Conservation (phyloP, 2,329 filamentous ascomycete species). For the Zasmidium citrigriseum region DNA sequence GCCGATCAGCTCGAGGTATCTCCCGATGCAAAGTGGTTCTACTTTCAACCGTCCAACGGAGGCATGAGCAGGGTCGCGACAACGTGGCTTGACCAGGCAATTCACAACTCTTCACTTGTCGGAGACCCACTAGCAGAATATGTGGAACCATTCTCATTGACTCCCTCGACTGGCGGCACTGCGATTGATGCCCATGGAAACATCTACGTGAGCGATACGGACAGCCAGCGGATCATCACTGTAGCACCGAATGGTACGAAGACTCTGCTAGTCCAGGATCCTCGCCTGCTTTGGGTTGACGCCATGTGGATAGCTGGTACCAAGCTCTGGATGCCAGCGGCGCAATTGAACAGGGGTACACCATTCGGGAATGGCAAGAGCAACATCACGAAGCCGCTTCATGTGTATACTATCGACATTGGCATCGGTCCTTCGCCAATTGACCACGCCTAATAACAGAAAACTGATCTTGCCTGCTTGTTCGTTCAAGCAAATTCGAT, state of each 20-base stretch:
- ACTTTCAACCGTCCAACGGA: slow-evolving; percentile 41
- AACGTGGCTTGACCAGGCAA: slow-evolving; percentile 34
- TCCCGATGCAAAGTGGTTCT: slow-evolving; percentile 39
- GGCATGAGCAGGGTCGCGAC: slow-evolving; percentile 40
- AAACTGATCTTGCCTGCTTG: no score
- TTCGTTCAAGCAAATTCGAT: no score
- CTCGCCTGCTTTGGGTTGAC: slow-evolving; percentile 34
- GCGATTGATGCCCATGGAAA: slow-evolving; percentile 42
- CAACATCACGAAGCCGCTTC: slow-evolving; percentile 27
- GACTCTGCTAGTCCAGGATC: slow-evolving; percentile 30
- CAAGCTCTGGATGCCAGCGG: slow-evolving; percentile 34
- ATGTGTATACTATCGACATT: slow-evolving; percentile 32
- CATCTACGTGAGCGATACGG: slow-evolving; percentile 40
- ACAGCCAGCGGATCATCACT: slow-evolving; percentile 32
- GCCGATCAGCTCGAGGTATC: slow-evolving; percentile 44
- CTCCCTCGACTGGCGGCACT: slow-evolving; percentile 40
- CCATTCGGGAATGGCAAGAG: slow-evolving; percentile 31
- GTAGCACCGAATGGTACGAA: slow-evolving; percentile 31
- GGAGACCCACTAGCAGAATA: slow-evolving; percentile 27
- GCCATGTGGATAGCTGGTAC: slow-evolving; percentile 34
- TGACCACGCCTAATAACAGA: slow-evolving; percentile 31
- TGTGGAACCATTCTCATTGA: slow-evolving; percentile 35
- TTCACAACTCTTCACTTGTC: slow-evolving; percentile 36
- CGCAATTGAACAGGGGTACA: slow-evolving; percentile 32
- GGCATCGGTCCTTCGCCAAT: slow-evolving; percentile 29